Conservation (phyloP, 805 yeast species). For the Candida dajiaensis region DNA sequence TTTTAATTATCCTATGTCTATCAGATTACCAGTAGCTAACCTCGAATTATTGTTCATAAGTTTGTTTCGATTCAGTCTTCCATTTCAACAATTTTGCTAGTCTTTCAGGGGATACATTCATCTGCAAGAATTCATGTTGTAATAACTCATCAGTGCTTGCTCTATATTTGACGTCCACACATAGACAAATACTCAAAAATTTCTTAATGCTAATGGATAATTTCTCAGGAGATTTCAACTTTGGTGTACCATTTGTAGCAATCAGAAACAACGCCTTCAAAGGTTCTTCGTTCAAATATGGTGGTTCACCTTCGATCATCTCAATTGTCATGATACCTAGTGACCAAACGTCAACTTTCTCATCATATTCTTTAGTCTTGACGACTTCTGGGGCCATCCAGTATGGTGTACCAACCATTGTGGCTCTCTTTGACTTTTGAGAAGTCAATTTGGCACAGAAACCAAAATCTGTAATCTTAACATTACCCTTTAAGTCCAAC, state of each 20-base stretch:
- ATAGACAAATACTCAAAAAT: constrained; percentile 83
- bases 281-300: constrained; percentile 94
- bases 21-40: neutral
- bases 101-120: constrained; percentile 55
- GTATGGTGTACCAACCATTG: constrained; percentile 99
- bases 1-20: neutral
- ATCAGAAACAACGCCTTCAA: constrained; percentile 88
- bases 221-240: constrained; percentile 81
- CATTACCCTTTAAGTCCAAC: constrained; percentile 73
- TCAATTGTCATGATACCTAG: constrained; percentile 97
- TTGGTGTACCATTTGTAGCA: constrained; percentile 97
- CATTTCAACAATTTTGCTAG: constrained; percentile 55
- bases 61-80: constrained; percentile 21
- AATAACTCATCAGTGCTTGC: constrained; percentile 87
- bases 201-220: constrained; percentile 74
- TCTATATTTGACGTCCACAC: constrained; percentile 89
- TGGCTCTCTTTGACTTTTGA: constrained; percentile 82
- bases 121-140: constrained; percentile 64
- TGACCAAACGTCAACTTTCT: constrained; percentile 97
- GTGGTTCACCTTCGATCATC: constrained; percentile 99
- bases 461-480: constrained; percentile 94
- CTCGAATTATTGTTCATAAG: neutral
- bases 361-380: constrained; percentile 90
- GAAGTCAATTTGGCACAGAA: constrained; percentile 93
- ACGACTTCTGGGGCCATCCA: constrained; percentile 99